Conservation (phyloP, 441 rosid genomes). For the Macaranga tanarius region DNA sequence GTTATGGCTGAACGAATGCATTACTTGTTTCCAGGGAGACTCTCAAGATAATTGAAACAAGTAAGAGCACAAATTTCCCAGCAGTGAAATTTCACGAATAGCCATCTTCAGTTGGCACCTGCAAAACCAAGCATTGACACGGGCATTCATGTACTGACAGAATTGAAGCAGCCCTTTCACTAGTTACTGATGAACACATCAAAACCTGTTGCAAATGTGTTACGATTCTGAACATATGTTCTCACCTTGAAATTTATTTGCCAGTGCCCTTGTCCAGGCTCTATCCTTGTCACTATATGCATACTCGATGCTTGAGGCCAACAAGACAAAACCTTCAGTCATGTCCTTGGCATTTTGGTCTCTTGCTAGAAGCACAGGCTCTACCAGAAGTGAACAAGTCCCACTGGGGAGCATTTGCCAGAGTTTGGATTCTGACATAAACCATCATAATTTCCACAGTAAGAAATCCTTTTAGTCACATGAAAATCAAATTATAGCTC, state of each 20-base stretch:
- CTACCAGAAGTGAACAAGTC: conserved; percentile 50
- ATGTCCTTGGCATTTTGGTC: conserved; percentile 26
- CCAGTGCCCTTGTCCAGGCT: conserved; percentile 76
- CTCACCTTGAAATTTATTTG: conserved; percentile 65
- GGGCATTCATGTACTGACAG: neutral
- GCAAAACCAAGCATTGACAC: conserved; percentile 1
- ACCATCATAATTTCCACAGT: conserved; percentile 13
- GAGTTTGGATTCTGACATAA: conserved; percentile 49
- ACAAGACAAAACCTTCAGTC: conserved; percentile 56
- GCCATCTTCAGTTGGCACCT: conserved; percentile 1
- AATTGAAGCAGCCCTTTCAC: neutral
- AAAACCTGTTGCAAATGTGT: conserved; percentile 11
- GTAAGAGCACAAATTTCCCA: neutral
- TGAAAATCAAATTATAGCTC: neutral
- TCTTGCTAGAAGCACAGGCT: conserved; percentile 44
- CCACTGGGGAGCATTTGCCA: conserved; percentile 57
- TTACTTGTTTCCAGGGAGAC: neutral
- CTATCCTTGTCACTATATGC: conserved; percentile 75
- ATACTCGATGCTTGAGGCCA: conserved; percentile 70
- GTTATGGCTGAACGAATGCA: neutral
- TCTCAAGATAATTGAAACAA: neutral
- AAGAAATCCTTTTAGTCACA: conserved; percentile 5
- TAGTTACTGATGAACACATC: neutral
- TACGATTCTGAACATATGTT: conserved; percentile 25
- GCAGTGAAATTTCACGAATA: neutral